Conservation (phyloP, 176 grass and related monocot species). For the Oryza meridionalis region DNA sequence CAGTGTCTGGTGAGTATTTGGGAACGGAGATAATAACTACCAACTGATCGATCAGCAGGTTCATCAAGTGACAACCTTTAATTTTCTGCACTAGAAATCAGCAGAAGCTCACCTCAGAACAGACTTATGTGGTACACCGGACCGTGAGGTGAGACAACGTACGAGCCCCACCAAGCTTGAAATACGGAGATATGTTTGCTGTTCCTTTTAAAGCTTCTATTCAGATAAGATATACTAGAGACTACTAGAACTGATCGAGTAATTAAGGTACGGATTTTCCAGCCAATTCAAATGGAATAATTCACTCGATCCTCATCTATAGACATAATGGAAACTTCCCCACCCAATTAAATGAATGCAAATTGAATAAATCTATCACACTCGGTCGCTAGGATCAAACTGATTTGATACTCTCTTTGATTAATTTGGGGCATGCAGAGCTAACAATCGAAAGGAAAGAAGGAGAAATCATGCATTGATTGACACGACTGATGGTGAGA, state of each 20-base stretch:
- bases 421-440: not conserved
- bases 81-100: slow-evolving; percentile 27
- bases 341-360: not conserved
- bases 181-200: slow-evolving; percentile 4
- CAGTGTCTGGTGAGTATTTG: not conserved
- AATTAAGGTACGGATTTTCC: not conserved
- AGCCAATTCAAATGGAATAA: not conserved
- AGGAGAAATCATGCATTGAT: not conserved
- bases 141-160: slow-evolving; percentile 30
- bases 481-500: not conserved
- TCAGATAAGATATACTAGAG: not conserved
- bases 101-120: slow-evolving; percentile 54
- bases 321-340: not conserved
- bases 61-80: slow-evolving; percentile 9
- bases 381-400: too few relatives aligned
- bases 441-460: not conserved
- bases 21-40: not conserved
- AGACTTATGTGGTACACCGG: slow-evolving; percentile 57
- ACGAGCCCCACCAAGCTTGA: slow-evolving; percentile 10
- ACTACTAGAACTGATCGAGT: not conserved
- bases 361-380: not conserved
- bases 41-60: not conserved
- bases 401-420: not conserved
- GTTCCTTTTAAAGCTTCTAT: not conserved
- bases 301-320: not conserved